These are phyloP conservation scores for Pythium utonaiense DNA, from an alignment of 352 stramenopile genomes.

Conservation along the genomic window DNA sequence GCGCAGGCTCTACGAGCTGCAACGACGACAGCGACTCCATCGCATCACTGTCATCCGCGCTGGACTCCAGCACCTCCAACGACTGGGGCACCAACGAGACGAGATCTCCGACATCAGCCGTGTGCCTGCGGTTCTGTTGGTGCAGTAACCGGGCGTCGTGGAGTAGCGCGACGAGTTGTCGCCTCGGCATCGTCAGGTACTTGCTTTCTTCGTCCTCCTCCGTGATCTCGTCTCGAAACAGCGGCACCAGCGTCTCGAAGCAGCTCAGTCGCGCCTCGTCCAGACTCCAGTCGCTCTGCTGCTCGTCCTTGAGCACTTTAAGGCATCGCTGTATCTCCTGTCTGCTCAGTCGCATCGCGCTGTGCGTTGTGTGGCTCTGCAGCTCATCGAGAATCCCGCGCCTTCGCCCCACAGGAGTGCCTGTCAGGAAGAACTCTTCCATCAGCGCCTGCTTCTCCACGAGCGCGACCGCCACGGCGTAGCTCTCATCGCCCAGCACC, in stretches of 20 bases:
- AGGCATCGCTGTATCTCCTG: conserved; percentile 17
- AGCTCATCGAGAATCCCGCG: conserved; percentile 19
- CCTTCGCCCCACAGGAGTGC: neutral
- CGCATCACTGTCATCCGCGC: neutral
- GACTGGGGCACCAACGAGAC: conserved; percentile 4
- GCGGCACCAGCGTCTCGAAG: conserved; percentile 38
- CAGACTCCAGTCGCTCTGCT: conserved; percentile 18
- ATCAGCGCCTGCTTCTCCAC: conserved; percentile 40
- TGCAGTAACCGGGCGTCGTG: conserved; percentile 34
- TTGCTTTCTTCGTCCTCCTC: conserved; percentile 40
- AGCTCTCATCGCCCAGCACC: conserved; percentile 18
- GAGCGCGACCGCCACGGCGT: conserved; percentile 11
- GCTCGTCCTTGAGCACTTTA: neutral
- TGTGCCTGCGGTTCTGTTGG: neutral
- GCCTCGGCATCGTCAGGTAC: conserved; percentile 36
- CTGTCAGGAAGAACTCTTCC: conserved; percentile 24
- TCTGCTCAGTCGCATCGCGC: neutral
- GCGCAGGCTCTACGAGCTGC: neutral
- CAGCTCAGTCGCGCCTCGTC: conserved; percentile 38
- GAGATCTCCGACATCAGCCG: neutral
- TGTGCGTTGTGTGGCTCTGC: neutral
- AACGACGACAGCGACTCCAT: conserved; percentile 1
- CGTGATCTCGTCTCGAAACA: conserved; percentile 41
- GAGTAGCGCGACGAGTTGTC: conserved; percentile 40
- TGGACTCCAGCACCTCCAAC: neutral